These are phyloP conservation scores for Madurella mycetomatis DNA, from an alignment of 2,329 filamentous ascomycete genomes.

Conservation along the genomic window DNA sequence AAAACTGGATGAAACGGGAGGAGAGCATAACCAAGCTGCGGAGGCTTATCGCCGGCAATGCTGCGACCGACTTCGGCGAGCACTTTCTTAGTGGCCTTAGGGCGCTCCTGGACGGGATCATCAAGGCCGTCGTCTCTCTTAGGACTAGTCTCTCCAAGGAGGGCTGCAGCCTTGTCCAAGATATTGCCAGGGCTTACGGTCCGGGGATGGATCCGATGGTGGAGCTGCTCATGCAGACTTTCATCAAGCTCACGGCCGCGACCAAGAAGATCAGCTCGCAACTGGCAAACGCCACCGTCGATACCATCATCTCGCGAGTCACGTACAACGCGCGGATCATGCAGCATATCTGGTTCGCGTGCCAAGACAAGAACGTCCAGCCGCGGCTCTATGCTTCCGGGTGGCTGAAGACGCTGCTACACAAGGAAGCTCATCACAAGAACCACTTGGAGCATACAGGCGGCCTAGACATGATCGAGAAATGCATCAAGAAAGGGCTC, in stretches of 20 bases:
- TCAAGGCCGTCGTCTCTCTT: conserved; percentile 78
- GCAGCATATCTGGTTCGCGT: conserved; percentile 78
- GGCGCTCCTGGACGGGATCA: conserved; percentile 74
- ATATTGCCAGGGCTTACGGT: conserved; percentile 72
- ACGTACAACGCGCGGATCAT: conserved; percentile 77
- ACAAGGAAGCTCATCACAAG: conserved; percentile 73
- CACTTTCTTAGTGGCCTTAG: conserved; percentile 69
- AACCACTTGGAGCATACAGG: conserved; percentile 78
- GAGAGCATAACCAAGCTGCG: conserved; percentile 73
- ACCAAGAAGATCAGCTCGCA: conserved; percentile 93
- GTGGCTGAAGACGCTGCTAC: conserved; percentile 81
- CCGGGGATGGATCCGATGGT: conserved; percentile 81
- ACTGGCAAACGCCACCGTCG: conserved; percentile 75
- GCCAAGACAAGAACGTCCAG: conserved; percentile 90
- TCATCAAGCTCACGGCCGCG: conserved; percentile 82
- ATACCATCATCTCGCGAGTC: conserved; percentile 71
- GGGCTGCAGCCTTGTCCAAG: conserved; percentile 78
- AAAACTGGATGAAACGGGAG: conserved; percentile 87
- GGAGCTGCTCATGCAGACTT: conserved; percentile 80
- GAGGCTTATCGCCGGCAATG: conserved; percentile 77
- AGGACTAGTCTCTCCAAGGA: conserved; percentile 88
- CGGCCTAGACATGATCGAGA: conserved; percentile 77
- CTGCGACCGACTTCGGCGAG: conserved; percentile 68
- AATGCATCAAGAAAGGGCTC: conserved; percentile 85
- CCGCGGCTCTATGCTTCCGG: conserved; percentile 71